Evolutionary conservation across 2,329 filamentous ascomycete species (phyloP), one percentile per base, ranked within the genome.

Genomic region (Cordyceps cateniannulata): DNA sequence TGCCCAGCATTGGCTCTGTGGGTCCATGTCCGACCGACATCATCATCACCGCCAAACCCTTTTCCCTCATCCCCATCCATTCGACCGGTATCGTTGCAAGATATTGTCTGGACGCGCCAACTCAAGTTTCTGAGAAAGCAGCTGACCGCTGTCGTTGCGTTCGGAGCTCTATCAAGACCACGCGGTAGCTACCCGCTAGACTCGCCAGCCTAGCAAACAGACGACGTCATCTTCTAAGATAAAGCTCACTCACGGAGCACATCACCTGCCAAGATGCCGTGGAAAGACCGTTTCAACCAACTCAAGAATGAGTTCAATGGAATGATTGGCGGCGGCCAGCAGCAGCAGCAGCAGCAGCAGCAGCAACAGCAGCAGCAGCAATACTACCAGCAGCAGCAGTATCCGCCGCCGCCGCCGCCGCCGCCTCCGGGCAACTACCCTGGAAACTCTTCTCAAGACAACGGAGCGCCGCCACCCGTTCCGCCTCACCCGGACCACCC

Each of bases 281-380:
- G 73, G 73, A 75, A 69, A 63, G 70, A 75, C 38, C 67, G 72
- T n/a, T 65, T 78, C 6, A 73, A 76, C 59, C 67, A 69, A 18
- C 60, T 76, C 32, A 77, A 76, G 65, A 68, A 70, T 45, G 73
- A 77, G 51, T 69, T 75, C 32, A 72, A 77, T 9, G 67, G 67
- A 57, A 59, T 76, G 45, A 69, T 73, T 14, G 57, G 57, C 29
- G 61, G 65, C 3, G 63, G 69, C 3, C 63, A 65, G 16, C 66
- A 69, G 27, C 62, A 63, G 10, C 61, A 64, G 38, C 65, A 66
- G n/a, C 67, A 64, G 20, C 65, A 66, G 8, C 67, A 64, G n/a
- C 63, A 64, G 22, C 66, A 68, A 42, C 55, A 60, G 12, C 61
- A 62, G 6, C 57, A 63, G n/a, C n/a, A n/a, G n/a, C n/a, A n/a